Conservation (phyloP, 345 rosid genomes). For the Trapa incisa region DNA sequence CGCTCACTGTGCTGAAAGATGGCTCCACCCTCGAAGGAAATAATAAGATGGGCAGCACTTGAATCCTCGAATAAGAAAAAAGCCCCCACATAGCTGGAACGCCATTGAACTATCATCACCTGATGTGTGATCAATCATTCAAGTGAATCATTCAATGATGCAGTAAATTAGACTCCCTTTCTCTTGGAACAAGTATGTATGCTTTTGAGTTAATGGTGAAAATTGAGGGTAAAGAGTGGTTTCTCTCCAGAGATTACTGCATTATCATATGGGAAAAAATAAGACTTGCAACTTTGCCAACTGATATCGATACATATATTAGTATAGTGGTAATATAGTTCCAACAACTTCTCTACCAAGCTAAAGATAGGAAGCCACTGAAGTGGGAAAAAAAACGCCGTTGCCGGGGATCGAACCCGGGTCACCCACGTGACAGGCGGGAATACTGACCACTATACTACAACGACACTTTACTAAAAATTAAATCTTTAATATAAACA, state of each 20-base stretch:
- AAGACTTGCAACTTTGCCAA: no score
- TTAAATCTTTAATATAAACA: no score
- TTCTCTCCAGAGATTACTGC: background rate
- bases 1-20: constrained; percentile 51
- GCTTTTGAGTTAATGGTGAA: background rate
- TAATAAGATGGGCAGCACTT: constrained; percentile 15
- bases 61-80: background rate
- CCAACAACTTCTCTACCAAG: no score
- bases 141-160: background rate
- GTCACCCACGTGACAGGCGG: constrained; percentile 97
- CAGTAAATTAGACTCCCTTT: background rate
- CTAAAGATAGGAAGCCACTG: no score
- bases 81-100: background rate
- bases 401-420: constrained; percentile 98
- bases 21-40: constrained; percentile 52
- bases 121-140: background rate
- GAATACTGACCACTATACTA: constrained; percentile 95
- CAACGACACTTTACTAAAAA: constrained; percentile 30
- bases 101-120: background rate
- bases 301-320: no score
- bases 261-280: no score
- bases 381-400: constrained; percentile 26
- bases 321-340: no score
- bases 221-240: background rate
- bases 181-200: background rate